Conservation (phyloP, 768 basidiomycete species). For the Ramaria sp. region DNA sequence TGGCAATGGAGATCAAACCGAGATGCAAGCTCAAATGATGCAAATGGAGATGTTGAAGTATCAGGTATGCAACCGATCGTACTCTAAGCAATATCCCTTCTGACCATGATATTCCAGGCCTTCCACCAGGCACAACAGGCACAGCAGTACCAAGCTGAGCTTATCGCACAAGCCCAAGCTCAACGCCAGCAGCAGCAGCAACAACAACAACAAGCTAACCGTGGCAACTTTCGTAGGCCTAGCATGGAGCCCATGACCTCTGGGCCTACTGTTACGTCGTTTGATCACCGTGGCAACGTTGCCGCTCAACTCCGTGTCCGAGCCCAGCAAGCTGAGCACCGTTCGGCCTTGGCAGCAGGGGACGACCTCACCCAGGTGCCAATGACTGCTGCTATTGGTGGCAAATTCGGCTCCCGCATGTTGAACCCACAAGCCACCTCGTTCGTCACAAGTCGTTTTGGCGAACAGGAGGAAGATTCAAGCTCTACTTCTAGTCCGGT, state of each 20-base stretch:
- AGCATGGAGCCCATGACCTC: slow-evolving; percentile 59
- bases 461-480: slow-evolving; percentile 24
- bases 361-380: slow-evolving; percentile 44
- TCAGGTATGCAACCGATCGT: slow-evolving; percentile 39
- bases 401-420: slow-evolving; percentile 62
- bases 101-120: slow-evolving; percentile 30
- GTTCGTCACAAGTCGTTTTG: slow-evolving; percentile 20
- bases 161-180: slow-evolving; percentile 48
- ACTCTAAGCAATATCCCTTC: neutral
- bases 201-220: slow-evolving; percentile 26
- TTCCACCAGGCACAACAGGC: slow-evolving; percentile 35
- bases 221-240: slow-evolving; percentile 34
- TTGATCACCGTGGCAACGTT: slow-evolving; percentile 51
- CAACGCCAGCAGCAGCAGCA: slow-evolving; percentile 34
- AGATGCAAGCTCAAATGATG: slow-evolving; percentile 46
- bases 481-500: slow-evolving; percentile 14
- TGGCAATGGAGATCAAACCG: slow-evolving; percentile 32
- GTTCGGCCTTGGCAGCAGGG: slow-evolving; percentile 30
- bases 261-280: slow-evolving; percentile 51
- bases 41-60: slow-evolving; percentile 75
- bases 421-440: slow-evolving; percentile 29
- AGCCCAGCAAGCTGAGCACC: slow-evolving; percentile 55
- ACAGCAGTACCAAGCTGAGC: slow-evolving; percentile 66
- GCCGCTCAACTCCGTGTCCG: slow-evolving; percentile 49
- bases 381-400: slow-evolving; percentile 72